phyloP scores from a whole-genome alignment of 2,329 filamentous ascomycete genomes.

The Cyphellophora attinorum region DNA sequence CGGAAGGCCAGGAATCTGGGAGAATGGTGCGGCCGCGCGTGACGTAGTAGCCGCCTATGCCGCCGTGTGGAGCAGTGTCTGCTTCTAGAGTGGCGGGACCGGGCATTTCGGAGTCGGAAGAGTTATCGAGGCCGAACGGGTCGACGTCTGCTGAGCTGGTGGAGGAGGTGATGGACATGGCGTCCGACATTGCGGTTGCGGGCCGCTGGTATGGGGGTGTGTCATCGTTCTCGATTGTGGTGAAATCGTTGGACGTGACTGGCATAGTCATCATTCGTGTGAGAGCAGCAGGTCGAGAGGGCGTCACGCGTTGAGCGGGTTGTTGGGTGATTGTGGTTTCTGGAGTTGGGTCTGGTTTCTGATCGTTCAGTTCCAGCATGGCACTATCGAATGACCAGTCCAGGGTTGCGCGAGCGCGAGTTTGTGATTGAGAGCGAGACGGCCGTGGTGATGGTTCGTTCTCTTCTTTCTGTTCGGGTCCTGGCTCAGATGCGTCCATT shows the following conservation, averaged over 20 bases:
- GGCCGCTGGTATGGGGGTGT: conserved; percentile 8
- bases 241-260: conserved; percentile 16
- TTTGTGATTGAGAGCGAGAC: background rate
- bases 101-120: conserved; percentile 13
- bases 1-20: conserved; percentile 3
- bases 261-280: conserved; percentile 18
- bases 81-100: conserved; percentile 16
- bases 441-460: background rate
- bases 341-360: background rate
- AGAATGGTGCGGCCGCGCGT: conserved; percentile 15
- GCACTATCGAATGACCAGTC: conserved; percentile 36
- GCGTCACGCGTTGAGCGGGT: conserved; percentile 5
- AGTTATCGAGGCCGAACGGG: conserved; percentile 16
- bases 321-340: background rate
- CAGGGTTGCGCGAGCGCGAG: conserved; percentile 15
- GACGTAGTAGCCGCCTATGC: conserved; percentile 10
- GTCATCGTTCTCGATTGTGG: conserved; percentile 10
- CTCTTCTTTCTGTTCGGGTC: conserved; percentile 1
- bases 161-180: conserved; percentile 6
- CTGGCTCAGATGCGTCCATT: conserved; percentile 1
- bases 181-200: conserved; percentile 15
- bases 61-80: conserved; percentile 6
- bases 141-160: conserved; percentile 16
- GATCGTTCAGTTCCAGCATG: conserved; percentile 24
- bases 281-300: conserved; percentile 13